A percentile compares a stretch with the other conserved stretches of the same genome.
Conservation (phyloP, 2,329 filamentous ascomycete genomes). For the Exophiala alcalophila region DNA sequence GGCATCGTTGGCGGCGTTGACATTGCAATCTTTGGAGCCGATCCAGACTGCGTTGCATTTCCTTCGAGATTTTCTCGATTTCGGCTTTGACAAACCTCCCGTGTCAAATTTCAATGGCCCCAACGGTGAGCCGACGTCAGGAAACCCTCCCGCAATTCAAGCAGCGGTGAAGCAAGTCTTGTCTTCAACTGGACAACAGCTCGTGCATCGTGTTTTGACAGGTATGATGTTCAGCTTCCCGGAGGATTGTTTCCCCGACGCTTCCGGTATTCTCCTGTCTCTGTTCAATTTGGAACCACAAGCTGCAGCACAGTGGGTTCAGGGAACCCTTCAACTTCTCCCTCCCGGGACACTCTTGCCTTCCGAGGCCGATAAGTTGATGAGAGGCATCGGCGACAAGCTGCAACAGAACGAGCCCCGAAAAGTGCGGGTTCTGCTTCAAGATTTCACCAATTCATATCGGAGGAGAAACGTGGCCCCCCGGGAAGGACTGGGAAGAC, state of each 20-base stretch:
- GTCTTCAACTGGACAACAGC: constrained; percentile 65
- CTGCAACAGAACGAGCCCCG: constrained; percentile 67
- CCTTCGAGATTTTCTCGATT: constrained; percentile 83
- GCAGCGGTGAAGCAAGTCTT: constrained; percentile 71
- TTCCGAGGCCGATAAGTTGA: constrained; percentile 74
- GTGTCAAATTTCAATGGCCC: constrained; percentile 58
- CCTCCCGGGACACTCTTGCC: constrained; percentile 77
- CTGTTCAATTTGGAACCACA: constrained; percentile 83
- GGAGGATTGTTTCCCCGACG: constrained; percentile 90
- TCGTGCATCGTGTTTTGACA: constrained; percentile 86
- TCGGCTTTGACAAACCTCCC: constrained; percentile 70
- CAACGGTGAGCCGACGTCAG: constrained; percentile 54
- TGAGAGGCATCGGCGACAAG: constrained; percentile 75
- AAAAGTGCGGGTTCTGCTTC: constrained; percentile 78
- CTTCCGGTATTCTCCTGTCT: constrained; percentile 83
- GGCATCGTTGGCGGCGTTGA: constrained; percentile 80
- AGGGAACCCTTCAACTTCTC: constrained; percentile 76
- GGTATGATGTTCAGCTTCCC: constrained; percentile 99
- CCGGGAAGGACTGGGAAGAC: constrained; percentile 78
- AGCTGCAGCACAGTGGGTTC: constrained; percentile 77
- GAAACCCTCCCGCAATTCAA: constrained; percentile 68
- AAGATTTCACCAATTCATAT: constrained; percentile 96
- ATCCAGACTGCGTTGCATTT: constrained; percentile 90
- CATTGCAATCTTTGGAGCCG: constrained; percentile 86
- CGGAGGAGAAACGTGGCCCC: constrained; percentile 93